Conservation (phyloP, 106 monocot genomes). For the Dioscorea zingiberensis region DNA sequence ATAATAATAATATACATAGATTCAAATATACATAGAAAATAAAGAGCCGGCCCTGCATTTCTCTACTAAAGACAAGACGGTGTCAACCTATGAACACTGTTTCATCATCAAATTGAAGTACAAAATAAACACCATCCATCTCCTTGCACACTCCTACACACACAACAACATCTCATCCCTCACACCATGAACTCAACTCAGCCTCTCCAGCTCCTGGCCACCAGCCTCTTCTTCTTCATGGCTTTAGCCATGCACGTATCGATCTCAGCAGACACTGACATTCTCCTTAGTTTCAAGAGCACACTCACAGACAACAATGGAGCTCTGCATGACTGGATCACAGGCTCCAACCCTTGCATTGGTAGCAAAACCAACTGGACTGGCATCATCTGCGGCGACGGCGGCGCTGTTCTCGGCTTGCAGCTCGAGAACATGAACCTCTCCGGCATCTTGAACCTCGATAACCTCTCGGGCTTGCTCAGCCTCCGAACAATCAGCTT, state of each 20-base stretch:
- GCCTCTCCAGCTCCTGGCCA: background rate
- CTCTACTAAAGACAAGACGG: too few species aligned
- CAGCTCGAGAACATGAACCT: constrained; percentile 47
- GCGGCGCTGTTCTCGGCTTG: constrained; percentile 18
- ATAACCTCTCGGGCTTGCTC: constrained; percentile 22
- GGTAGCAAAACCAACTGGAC: constrained; percentile 12
- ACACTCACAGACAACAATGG: constrained; percentile 1
- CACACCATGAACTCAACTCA: constrained; percentile 7
- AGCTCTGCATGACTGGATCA: background rate
- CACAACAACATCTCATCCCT: background rate
- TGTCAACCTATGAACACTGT: too few species aligned
- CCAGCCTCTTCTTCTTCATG: background rate
- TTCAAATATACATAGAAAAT: too few species aligned
- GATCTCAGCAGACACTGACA: constrained; percentile 9
- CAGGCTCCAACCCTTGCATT: constrained; percentile 15
- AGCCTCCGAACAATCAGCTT: constrained; percentile 58
- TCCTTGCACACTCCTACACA: background rate
- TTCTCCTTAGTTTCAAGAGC: constrained; percentile 23
- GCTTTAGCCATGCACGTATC: background rate
- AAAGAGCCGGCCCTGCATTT: too few species aligned
- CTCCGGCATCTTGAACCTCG: constrained; percentile 39
- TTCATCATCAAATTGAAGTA: too few species aligned
- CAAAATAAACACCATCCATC: background rate
- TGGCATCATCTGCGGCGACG: constrained; percentile 38
- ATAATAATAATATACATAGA: too few species aligned